These are phyloP conservation scores for Dentipellis fragilis DNA, from an alignment of 768 basidiomycete species.

Conservation along the genomic window DNA sequence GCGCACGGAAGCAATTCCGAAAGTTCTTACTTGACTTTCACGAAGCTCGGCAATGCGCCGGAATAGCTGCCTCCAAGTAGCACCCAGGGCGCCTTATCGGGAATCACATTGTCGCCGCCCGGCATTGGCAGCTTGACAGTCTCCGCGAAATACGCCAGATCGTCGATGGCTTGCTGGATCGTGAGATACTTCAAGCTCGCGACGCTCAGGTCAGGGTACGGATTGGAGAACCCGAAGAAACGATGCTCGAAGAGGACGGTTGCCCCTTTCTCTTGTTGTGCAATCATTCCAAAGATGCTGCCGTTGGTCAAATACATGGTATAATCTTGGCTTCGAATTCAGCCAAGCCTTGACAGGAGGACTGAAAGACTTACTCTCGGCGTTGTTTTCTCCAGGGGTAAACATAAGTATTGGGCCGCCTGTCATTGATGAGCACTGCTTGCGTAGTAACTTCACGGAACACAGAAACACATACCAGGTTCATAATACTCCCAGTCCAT, in stretches of 20 bases:
- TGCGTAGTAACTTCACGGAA: not conserved
- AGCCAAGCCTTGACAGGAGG: not conserved
- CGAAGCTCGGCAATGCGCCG: conserved; percentile 55
- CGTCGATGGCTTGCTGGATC: conserved; percentile 65
- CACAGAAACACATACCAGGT: conserved; percentile 15
- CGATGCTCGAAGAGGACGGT: conserved; percentile 60
- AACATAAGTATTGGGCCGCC: conserved; percentile 51
- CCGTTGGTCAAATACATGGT: conserved; percentile 48
- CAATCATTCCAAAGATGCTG: conserved; percentile 54
- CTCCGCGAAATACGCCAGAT: conserved; percentile 59
- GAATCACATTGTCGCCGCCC: conserved; percentile 47
- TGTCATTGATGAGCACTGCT: not conserved
- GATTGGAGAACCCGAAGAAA: conserved; percentile 68
- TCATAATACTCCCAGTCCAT: conserved; percentile 58
- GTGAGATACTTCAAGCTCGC: conserved; percentile 51
- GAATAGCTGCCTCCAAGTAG: conserved; percentile 33
- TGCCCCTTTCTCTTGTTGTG: conserved; percentile 60
- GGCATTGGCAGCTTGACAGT: conserved; percentile 61
- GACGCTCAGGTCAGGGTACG: conserved; percentile 46
- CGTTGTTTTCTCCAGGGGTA: conserved; percentile 59
- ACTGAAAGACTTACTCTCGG: conserved; percentile 20
- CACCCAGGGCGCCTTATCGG: conserved; percentile 35
- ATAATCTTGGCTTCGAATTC: conserved; percentile 14
- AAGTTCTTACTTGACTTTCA: not conserved
- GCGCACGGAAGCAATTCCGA: not conserved